A percentile compares a stretch with the other conserved stretches of the same genome.
phyloP scores from a whole-genome alignment of 2,329 filamentous ascomycete species.

The Apiospora saccharicola region DNA sequence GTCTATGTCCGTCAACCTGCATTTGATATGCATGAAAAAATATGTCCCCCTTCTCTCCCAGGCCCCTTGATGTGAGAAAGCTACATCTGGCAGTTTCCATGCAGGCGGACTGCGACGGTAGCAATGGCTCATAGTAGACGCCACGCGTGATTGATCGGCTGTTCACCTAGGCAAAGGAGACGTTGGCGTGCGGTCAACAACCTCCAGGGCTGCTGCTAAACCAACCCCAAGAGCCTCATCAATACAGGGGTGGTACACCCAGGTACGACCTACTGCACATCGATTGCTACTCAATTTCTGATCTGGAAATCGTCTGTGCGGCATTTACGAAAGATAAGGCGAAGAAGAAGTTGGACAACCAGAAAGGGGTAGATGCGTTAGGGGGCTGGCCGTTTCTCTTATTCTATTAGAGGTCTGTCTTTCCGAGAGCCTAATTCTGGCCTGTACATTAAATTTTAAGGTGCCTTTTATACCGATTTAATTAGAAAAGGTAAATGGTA shows the following conservation, averaged over 20 bases:
- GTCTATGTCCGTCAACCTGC: not conserved
- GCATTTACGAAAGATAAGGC: not conserved
- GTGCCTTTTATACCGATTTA: too few relatives aligned
- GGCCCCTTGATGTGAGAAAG: not conserved
- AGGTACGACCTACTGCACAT: not conserved
- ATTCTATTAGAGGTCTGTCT: too few relatives aligned
- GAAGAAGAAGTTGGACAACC: not conserved
- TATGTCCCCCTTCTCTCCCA: not conserved
- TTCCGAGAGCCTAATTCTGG: too few relatives aligned
- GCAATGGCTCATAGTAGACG: not conserved
- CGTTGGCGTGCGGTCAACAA: not conserved
- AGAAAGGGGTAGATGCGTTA: slow-evolving; percentile 9
- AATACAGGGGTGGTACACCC: not conserved
- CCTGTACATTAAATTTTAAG: too few relatives aligned
- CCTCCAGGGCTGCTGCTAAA: not conserved
- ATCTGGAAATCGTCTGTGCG: not conserved
- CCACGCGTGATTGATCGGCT: not conserved
- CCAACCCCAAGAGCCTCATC: not conserved
- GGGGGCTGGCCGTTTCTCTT: too few relatives aligned
- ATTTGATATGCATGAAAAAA: not conserved
- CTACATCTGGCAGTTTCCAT: not conserved
- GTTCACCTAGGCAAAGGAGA: not conserved
- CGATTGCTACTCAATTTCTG: not conserved
- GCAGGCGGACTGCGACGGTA: not conserved
- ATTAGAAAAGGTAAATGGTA: too few relatives aligned